These are phyloP conservation scores for Plasmodium chabaudi DNA, from an alignment of 169 alveolate species.

Conservation along the genomic window DNA sequence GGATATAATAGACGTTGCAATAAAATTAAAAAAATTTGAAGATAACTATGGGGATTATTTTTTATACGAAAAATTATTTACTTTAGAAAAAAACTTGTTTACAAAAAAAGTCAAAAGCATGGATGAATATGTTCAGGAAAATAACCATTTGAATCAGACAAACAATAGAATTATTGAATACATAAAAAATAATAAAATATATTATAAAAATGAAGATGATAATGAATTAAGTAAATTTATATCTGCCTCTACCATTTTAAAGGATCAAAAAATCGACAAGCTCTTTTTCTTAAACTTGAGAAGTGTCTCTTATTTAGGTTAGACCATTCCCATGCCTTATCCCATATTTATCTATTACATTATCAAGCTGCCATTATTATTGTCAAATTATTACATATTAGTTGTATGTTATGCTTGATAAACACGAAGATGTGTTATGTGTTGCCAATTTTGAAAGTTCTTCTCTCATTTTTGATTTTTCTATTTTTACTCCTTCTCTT, in stretches of 20 bases:
- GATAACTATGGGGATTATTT: conserved; percentile 27
- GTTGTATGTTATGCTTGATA: neutral
- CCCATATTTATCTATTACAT: no score
- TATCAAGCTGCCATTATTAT: no score
- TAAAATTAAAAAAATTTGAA: conserved; percentile 11
- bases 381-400: no score
- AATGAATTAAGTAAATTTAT: neutral
- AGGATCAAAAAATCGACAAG: conserved; percentile 9
- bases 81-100: conserved; percentile 40
- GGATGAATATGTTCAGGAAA: conserved; percentile 19
- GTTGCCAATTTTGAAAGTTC: no score
- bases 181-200: neutral
- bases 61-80: conserved; percentile 29
- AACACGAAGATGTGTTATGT: neutral
- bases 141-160: conserved; percentile 21
- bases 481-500: neutral
- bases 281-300: conserved; percentile 28
- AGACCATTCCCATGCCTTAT: neutral
- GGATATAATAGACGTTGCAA: conserved; percentile 33
- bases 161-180: neutral
- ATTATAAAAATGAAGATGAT: neutral
- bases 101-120: conserved; percentile 49
- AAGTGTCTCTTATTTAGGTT: conserved; percentile 15
- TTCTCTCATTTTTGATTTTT: neutral
- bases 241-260: conserved; percentile 15